Percentiles rank a stretch among this genome's conserved stretches.
These are phyloP conservation scores for Rosellinia necatrix DNA, from an alignment of 2,329 filamentous ascomycete species.

Conservation along the genomic window DNA sequence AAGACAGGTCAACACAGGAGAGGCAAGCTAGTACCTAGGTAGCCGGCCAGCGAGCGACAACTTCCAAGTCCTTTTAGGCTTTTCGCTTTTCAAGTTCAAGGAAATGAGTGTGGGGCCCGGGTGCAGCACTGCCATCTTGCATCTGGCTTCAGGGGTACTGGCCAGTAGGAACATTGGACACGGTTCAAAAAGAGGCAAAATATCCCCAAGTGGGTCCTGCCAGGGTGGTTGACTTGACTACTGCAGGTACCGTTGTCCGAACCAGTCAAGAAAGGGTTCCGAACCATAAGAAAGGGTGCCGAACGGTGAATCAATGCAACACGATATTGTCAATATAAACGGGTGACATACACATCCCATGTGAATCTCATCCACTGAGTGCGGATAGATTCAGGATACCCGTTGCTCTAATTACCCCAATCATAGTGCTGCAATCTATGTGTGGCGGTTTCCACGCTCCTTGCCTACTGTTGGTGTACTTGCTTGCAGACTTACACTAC, in stretches of 20 bases:
- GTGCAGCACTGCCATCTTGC: slow-evolving; percentile 20
- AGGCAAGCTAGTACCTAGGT: slow-evolving; percentile 12
- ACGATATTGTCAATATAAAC: too few relatives aligned
- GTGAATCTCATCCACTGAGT: too few relatives aligned
- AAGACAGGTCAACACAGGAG: slow-evolving; percentile 4
- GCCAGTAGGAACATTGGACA: slow-evolving; percentile 26
- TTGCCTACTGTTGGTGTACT: too few relatives aligned
- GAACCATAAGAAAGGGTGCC: slow-evolving; percentile 17
- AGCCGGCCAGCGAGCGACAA: slow-evolving; percentile 16
- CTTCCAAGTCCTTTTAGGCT: background rate
- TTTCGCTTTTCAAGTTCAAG: too few relatives aligned
- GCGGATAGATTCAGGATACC: too few relatives aligned
- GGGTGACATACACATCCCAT: too few relatives aligned
- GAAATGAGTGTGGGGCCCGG: slow-evolving; percentile 28
- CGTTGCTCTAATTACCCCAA: too few relatives aligned
- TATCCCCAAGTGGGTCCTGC: slow-evolving; percentile 8
- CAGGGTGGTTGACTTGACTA: slow-evolving; percentile 10
- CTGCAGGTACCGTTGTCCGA: slow-evolving; percentile 13
- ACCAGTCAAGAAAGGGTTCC: slow-evolving; percentile 25
- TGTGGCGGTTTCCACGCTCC: too few relatives aligned
- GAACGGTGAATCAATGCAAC: background rate
- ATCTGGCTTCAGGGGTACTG: slow-evolving; percentile 9
- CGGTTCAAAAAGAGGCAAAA: slow-evolving; percentile 21
- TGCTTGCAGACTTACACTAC: too few relatives aligned
- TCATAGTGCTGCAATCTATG: too few relatives aligned